phyloP scores from a whole-genome alignment of 2,329 filamentous ascomycete genomes.

The Colletotrichum sp. region DNA sequence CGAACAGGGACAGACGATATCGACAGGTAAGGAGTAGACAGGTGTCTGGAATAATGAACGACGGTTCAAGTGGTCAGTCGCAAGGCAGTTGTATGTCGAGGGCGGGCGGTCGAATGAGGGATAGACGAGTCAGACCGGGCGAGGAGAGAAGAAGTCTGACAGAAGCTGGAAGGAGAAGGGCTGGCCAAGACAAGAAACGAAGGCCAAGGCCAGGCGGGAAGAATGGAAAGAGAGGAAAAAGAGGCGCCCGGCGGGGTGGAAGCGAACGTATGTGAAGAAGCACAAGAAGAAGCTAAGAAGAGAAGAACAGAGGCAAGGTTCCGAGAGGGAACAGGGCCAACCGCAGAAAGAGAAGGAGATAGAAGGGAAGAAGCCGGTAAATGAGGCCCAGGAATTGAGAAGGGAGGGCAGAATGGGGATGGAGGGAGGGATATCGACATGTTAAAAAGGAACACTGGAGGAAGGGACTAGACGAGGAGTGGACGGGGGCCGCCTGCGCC shows the following conservation, averaged over 20 bases:
- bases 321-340: neutral
- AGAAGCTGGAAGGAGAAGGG: neutral
- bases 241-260: neutral
- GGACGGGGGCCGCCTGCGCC: neutral
- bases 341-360: neutral
- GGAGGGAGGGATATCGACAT: constrained; percentile 4
- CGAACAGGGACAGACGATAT: neutral
- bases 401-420: neutral
- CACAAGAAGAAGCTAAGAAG: neutral
- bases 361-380: constrained; percentile 11
- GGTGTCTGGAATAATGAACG: neutral
- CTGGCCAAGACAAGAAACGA: neutral
- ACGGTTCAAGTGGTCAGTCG: neutral
- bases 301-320: neutral
- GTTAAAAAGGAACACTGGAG: constrained; percentile 1
- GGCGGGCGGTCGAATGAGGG: neutral
- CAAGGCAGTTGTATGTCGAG: neutral
- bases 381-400: neutral
- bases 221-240: neutral
- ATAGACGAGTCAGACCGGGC: neutral
- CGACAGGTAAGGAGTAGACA: neutral
- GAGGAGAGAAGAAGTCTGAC: neutral
- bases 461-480: neutral
- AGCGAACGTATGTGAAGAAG: neutral
- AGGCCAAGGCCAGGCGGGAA: neutral